Conservation (phyloP, 106 monocot species). For the Allium sativum region DNA sequence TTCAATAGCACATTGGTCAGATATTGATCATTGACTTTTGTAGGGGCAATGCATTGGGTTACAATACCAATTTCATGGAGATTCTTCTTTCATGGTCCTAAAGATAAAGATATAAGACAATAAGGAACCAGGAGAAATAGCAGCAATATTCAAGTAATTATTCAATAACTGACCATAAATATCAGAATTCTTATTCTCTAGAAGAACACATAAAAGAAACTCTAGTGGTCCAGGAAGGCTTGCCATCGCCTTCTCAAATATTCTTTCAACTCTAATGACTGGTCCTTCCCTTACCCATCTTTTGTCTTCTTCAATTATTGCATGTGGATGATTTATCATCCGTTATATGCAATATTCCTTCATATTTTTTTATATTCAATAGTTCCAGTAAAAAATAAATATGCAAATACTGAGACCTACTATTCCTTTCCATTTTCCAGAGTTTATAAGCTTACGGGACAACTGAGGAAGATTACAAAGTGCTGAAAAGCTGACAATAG, state of each 20-base stretch:
- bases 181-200: constrained; percentile 66
- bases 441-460: constrained; percentile 63
- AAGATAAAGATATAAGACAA: no score
- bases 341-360: no score
- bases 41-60: constrained; percentile 62
- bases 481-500: constrained; percentile 80
- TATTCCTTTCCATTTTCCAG: constrained; percentile 63
- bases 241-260: constrained; percentile 42
- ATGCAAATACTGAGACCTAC: constrained; percentile 26
- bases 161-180: constrained; percentile 38
- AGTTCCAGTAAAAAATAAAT: no score
- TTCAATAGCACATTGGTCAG: constrained; percentile 67
- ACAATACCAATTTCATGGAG: constrained; percentile 54
- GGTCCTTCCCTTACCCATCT: constrained; percentile 40
- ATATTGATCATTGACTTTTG: constrained; percentile 53
- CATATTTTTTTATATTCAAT: no score
- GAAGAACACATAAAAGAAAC: constrained; percentile 68
- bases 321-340: constrained; percentile 39
- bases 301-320: constrained; percentile 58
- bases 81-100: constrained; percentile 81
- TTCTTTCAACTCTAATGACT: constrained; percentile 45
- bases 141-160: neutral
- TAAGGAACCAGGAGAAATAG: neutral
- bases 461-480: constrained; percentile 58
- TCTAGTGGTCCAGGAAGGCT: constrained; percentile 30